phyloP scores from a whole-genome alignment of 106 monocot genomes.

The Allium fistulosum region DNA sequence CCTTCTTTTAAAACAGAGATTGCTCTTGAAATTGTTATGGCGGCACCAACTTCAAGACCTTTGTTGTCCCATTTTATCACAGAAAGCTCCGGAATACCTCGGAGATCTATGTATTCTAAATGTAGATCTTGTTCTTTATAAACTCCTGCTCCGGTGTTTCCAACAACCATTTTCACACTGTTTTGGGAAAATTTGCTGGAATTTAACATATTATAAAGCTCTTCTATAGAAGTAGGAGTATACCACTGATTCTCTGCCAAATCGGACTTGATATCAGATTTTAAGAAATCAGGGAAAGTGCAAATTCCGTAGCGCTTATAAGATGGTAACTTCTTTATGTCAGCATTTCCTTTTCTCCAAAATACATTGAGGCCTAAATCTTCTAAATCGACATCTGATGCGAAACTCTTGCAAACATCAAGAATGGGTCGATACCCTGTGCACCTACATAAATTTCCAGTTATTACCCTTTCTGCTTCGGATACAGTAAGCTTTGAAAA shows the following conservation, averaged over 20 bases:
- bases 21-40: slow-evolving; percentile 64
- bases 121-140: slow-evolving; percentile 50
- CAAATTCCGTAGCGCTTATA: slow-evolving; percentile 5
- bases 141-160: slow-evolving; percentile 64
- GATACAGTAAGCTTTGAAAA: slow-evolving; percentile 14
- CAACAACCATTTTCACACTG: slow-evolving; percentile 49
- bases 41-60: slow-evolving; percentile 64
- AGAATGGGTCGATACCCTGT: slow-evolving; percentile 13
- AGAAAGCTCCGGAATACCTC: slow-evolving; percentile 43
- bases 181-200: slow-evolving; percentile 3
- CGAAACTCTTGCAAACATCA: slow-evolving; percentile 14
- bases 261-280: slow-evolving; percentile 39
- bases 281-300: slow-evolving; percentile 72
- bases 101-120: slow-evolving; percentile 61
- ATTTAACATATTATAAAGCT: slow-evolving; percentile 33
- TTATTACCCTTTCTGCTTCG: slow-evolving; percentile 14
- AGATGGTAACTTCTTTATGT: slow-evolving; percentile 7
- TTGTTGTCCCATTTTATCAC: slow-evolving; percentile 26
- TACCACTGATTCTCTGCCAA: slow-evolving; percentile 25
- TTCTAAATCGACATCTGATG: slow-evolving; percentile 14
- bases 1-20: slow-evolving; percentile 50
- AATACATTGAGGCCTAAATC: slow-evolving; percentile 17
- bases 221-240: slow-evolving; percentile 33
- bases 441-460: slow-evolving; percentile 15
- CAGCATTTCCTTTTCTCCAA: slow-evolving; percentile 12